Conservation (phyloP, 108 stramenopile genomes). For the Fragilariopsis cylindrus region DNA sequence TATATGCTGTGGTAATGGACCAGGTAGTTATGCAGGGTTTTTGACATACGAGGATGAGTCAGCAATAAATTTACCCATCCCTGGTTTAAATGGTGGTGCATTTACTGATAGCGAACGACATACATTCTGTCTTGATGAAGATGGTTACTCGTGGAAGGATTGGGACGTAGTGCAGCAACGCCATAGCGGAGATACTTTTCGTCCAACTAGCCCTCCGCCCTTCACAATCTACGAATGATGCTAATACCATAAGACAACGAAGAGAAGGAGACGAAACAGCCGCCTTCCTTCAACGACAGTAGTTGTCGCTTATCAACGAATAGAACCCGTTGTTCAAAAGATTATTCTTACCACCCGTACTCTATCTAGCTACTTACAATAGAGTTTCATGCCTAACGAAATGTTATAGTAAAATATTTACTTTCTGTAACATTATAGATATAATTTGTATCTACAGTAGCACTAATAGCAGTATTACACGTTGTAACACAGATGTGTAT, state of each 20-base stretch:
- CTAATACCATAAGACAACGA: too few relatives aligned
- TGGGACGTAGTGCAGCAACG: background rate
- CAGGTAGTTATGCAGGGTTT: constrained; percentile 8
- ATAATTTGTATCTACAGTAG: background rate
- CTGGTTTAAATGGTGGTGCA: constrained; percentile 9
- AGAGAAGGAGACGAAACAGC: too few relatives aligned
- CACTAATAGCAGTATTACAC: background rate
- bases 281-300: too few relatives aligned
- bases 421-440: background rate
- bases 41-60: background rate
- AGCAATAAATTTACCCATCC: background rate
- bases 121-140: background rate
- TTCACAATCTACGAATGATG: too few relatives aligned
- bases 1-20: constrained; percentile 11
- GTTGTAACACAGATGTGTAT: too few relatives aligned
- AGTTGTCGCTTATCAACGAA: too few relatives aligned
- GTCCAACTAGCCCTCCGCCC: too few relatives aligned
- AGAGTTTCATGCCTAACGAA: background rate
- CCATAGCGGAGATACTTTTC: too few relatives aligned
- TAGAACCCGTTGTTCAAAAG: too few relatives aligned
- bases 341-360: too few relatives aligned
- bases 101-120: background rate
- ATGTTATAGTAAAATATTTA: background rate
- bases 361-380: background rate
- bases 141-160: constrained; percentile 6